A percentile compares a stretch with the other conserved stretches of the same genome.
Evolutionary conservation across 1,284 basidiomycete genomes (phyloP).

Genomic region (Termitomyces sp.): DNA sequence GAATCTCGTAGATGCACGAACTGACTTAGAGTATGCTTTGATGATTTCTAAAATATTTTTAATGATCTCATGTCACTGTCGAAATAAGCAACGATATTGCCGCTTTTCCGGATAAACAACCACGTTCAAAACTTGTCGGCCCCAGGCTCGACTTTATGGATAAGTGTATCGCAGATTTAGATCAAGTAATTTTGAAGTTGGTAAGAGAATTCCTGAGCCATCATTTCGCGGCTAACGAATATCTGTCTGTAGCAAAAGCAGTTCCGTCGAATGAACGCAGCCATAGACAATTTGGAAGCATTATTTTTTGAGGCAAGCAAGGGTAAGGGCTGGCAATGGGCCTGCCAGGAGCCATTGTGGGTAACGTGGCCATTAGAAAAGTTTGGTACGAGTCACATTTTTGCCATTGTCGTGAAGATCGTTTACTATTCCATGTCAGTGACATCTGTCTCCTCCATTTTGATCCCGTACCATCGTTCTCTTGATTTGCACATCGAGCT

Average conservation of each 20-base stretch:
- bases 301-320: constrained; percentile 64
- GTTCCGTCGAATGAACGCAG: constrained; percentile 54
- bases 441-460: constrained; percentile 47
- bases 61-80: constrained; percentile 7
- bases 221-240: constrained; percentile 2
- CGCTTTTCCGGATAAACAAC: constrained; percentile 47
- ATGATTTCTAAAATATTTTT: background rate
- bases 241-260: constrained; percentile 51
- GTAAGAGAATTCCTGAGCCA: constrained; percentile 32
- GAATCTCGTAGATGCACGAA: constrained; percentile 63
- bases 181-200: constrained; percentile 54
- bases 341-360: constrained; percentile 66
- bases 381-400: constrained; percentile 50
- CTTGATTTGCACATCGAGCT: constrained; percentile 52
- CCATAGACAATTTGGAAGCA: constrained; percentile 59
- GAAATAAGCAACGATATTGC: constrained; percentile 56
- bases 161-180: constrained; percentile 52
- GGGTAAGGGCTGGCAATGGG: constrained; percentile 65
- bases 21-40: constrained; percentile 66
- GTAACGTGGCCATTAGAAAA: constrained; percentile 73
- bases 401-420: background rate
- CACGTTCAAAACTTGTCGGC: constrained; percentile 50
- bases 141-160: constrained; percentile 69
- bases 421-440: constrained; percentile 34
- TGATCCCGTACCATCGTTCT: constrained; percentile 65